Evolutionary conservation across 306 rosid species (phyloP).

Genomic region (Trifolium subterraneum): DNA sequence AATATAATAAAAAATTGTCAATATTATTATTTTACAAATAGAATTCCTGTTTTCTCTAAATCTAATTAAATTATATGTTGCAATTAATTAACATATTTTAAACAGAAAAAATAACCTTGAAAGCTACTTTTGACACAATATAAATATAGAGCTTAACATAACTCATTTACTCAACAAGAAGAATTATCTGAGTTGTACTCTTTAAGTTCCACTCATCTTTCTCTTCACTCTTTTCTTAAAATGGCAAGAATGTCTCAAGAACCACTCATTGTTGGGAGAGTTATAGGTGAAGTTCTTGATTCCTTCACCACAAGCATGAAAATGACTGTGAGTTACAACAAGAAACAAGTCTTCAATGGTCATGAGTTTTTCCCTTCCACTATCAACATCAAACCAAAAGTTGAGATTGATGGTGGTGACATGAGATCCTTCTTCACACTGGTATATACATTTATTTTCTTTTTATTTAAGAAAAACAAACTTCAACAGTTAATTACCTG

Average conservation of each 20-base stretch:
- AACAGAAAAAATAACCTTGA: conserved; percentile 16
- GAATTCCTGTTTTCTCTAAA: neutral
- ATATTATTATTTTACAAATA: too few species aligned
- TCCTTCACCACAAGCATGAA: conserved; percentile 58
- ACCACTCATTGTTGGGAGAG: conserved; percentile 82
- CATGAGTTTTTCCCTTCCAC: conserved; percentile 85
- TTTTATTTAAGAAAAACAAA: neutral
- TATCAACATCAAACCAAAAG: conserved; percentile 73
- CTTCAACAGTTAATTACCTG: neutral
- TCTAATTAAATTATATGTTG: conserved; percentile 1
- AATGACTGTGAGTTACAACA: conserved; percentile 66
- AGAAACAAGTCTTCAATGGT: conserved; percentile 82
- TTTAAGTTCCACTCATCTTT: neutral
- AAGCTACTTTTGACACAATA: conserved; percentile 51
- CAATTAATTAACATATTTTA: conserved; percentile 10
- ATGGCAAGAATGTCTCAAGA: conserved; percentile 73
- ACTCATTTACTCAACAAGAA: conserved; percentile 37
- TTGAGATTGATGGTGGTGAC: conserved; percentile 82
- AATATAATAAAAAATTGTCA: too few species aligned
- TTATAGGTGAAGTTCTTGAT: conserved; percentile 92
- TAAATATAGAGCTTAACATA: conserved; percentile 52
- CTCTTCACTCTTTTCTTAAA: conserved; percentile 4
- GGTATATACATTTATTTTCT: conserved; percentile 44
- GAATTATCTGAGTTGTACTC: conserved; percentile 24
- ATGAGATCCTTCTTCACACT: conserved; percentile 90